These are phyloP conservation scores for Cydonia oblonga DNA, from an alignment of 331 rosid genomes.

Conservation along the genomic window DNA sequence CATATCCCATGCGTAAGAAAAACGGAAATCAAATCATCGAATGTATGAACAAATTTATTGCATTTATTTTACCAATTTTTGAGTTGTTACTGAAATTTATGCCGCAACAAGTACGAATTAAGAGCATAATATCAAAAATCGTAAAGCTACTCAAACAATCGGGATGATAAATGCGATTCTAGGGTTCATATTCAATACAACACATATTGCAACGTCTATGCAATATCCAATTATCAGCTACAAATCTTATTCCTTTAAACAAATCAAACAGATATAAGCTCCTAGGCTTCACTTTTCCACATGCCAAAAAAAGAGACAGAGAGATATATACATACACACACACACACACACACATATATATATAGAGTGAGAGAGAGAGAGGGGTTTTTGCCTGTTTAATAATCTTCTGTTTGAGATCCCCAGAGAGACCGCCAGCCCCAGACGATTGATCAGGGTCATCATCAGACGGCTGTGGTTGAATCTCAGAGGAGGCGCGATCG, in stretches of 20 bases:
- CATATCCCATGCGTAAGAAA: background rate
- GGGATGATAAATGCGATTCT: background rate
- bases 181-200: background rate
- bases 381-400: constrained; percentile 22
- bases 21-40: background rate
- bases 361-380: background rate
- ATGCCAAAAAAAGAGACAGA: no score
- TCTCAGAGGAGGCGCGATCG: constrained; percentile 27
- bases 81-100: background rate
- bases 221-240: background rate
- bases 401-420: constrained; percentile 72
- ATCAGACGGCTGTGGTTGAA: constrained; percentile 38
- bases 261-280: no score
- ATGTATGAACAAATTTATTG: background rate
- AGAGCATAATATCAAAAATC: background rate
- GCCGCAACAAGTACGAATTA: background rate
- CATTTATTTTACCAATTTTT: background rate
- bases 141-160: background rate
- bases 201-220: background rate
- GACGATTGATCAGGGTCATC: constrained; percentile 46
- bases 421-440: constrained; percentile 36
- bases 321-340: no score
- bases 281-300: no score
- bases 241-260: background rate
- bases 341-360: no score